Evolutionary conservation across 306 rosid genomes (phyloP).

Genomic region (Begonia loranthoides): DNA sequence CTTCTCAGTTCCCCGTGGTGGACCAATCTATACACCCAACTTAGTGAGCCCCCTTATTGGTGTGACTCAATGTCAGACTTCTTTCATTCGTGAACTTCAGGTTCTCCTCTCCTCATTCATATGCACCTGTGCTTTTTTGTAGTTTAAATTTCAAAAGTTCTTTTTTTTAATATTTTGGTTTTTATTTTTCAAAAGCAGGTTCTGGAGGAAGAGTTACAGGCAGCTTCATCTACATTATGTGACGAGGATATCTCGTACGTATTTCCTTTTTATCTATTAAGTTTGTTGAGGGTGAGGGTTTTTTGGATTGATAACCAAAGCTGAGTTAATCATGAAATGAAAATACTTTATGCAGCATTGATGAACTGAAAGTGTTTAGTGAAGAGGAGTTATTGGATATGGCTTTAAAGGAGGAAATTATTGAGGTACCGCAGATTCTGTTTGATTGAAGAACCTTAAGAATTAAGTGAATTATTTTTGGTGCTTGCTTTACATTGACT

Average conservation of each 20-base stretch:
- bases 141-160: no score
- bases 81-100: conserved; percentile 44
- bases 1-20: conserved; percentile 41
- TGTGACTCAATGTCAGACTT: conserved; percentile 32
- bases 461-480: not conserved
- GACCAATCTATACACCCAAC: conserved; percentile 61
- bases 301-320: not conserved
- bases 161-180: not conserved
- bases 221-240: conserved; percentile 15
- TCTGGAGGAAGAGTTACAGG: conserved; percentile 34
- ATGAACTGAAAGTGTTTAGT: conserved; percentile 57
- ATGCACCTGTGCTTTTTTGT: not conserved
- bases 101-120: conserved; percentile 11
- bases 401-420: conserved; percentile 45
- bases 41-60: conserved; percentile 38
- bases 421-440: not conserved
- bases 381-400: conserved; percentile 69
- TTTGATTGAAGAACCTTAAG: no score
- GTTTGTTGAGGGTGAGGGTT: not conserved
- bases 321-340: not conserved
- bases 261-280: not conserved
- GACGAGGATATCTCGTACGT: conserved; percentile 53
- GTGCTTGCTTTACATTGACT: not conserved
- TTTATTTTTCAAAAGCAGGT: conserved; percentile 18
- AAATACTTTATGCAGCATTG: conserved; percentile 31